Evolutionary conservation across 2,329 filamentous ascomycete species (phyloP), one percentile per base, ranked within the genome.

Genomic region (Nemania sp.): DNA sequence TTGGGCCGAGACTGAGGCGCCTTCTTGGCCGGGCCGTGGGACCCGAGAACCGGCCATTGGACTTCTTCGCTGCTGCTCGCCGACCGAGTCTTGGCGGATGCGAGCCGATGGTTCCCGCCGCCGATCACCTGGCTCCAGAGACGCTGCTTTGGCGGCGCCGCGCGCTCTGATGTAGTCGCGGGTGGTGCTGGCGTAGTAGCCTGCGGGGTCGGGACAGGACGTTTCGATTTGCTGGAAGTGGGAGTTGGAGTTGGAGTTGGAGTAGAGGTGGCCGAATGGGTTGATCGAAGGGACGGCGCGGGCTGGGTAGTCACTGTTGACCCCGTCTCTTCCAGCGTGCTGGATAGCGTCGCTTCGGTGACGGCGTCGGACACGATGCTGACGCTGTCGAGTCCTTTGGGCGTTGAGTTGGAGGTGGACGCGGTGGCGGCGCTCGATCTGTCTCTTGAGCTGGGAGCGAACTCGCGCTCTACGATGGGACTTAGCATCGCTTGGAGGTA

Each of bases 81-180:
- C 2, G 59, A 46, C 15, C 42, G 46, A 2, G 35, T 18, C 35
- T 50, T 50, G 9, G 12, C 7, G 18, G 10, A 32, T 2, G 21
- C 2, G 5, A 5, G 15, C 2, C n/a, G 13, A 18, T 2, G 9
- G 2, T 2, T 25, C 13, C 37, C 12, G 7, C 32, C 34, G 11
- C 21, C 20, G 34, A 61, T 34, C 5, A 61, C 5, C 13, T 61
- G 54, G 39, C 59, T 61, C 59, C 59, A 61, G 2, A 49, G 21
- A 11, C 43, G 54, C 3, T 35, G 54, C 11, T 32, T 32, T 3
- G 37, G 54, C 15, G 29, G 25, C 25, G 25, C 25, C 25, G n/a
- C n/a, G n/a, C n/a, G n/a, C n/a, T n/a, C n/a, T n/a, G n/a, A n/a
- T n/a, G n/a, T n/a, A n/a, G n/a, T n/a, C n/a, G n/a, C n/a, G n/a